Evolutionary conservation across 176 grass and related monocot species (phyloP).

Genomic region (Poa pratensis): DNA sequence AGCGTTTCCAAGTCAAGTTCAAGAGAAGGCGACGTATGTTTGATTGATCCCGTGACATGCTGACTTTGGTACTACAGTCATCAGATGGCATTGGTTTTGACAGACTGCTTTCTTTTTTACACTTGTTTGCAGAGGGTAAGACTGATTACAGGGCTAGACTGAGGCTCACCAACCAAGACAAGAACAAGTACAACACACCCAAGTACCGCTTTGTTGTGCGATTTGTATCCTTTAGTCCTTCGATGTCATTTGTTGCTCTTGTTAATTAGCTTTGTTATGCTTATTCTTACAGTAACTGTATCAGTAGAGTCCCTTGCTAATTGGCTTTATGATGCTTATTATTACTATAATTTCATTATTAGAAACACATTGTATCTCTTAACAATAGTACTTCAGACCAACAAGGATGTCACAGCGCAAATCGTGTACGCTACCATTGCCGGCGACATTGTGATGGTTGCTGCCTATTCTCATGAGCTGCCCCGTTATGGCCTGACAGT

Average conservation of each 20-base stretch:
- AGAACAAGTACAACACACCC: slow-evolving; percentile 71
- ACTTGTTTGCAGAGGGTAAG: slow-evolving; percentile 55
- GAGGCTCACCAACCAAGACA: slow-evolving; percentile 69
- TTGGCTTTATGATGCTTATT: not conserved
- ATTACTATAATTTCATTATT: not conserved
- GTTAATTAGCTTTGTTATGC: not conserved
- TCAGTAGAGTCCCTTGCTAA: not conserved
- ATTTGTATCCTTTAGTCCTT: slow-evolving; percentile 52
- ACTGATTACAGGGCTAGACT: slow-evolving; percentile 72
- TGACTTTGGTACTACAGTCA: not conserved
- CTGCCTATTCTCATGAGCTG: slow-evolving; percentile 71
- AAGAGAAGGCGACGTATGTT: slow-evolving; percentile 66
- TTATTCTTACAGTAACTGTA: not conserved
- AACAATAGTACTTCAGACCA: slow-evolving; percentile 42
- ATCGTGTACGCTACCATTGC: slow-evolving; percentile 57
- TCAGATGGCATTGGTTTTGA: not conserved
- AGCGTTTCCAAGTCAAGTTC: slow-evolving; percentile 80
- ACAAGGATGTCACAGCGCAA: slow-evolving; percentile 65
- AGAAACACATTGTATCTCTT: slow-evolving; percentile 23
- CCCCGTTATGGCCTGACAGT: slow-evolving; percentile 66
- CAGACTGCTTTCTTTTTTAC: not conserved
- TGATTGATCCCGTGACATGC: not conserved
- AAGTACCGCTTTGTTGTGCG: slow-evolving; percentile 72
- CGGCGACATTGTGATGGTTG: slow-evolving; percentile 57
- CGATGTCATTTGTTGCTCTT: not conserved